These are phyloP conservation scores for Cenococcum geophilum DNA, from an alignment of 495 filamentous ascomycete genomes.

Conservation along the genomic window DNA sequence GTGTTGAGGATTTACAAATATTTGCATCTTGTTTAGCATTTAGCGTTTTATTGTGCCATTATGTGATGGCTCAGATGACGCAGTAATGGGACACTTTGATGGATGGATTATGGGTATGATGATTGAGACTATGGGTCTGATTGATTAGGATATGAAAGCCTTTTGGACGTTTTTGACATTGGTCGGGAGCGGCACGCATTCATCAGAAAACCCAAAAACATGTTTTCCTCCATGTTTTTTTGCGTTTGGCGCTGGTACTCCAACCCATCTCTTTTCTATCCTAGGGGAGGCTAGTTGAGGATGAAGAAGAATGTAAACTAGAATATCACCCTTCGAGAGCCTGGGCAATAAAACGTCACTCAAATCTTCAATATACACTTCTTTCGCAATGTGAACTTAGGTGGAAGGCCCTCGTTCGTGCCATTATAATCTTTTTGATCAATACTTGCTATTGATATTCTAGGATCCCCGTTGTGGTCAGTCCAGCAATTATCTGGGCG, in stretches of 20 bases:
- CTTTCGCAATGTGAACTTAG: too few relatives aligned
- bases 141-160: background rate
- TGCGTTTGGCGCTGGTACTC: constrained; percentile 6
- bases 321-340: background rate
- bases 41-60: constrained; percentile 7
- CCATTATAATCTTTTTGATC: too few relatives aligned
- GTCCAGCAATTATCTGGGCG: too few relatives aligned
- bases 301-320: constrained; percentile 4
- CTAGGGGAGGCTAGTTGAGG: background rate
- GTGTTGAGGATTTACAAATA: background rate
- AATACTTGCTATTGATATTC: too few relatives aligned
- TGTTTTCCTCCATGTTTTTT: constrained; percentile 10
- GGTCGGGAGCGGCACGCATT: constrained; percentile 14
- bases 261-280: background rate
- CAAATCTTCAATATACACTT: too few relatives aligned
- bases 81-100: background rate
- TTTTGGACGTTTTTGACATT: constrained; percentile 3
- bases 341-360: background rate
- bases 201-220: constrained; percentile 31
- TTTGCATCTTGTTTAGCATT: constrained; percentile 4
- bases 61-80: background rate
- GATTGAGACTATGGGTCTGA: background rate
- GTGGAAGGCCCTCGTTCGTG: too few relatives aligned
- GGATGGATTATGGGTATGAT: background rate
- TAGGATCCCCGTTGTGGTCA: too few relatives aligned